phyloP scores from a whole-genome alignment of 768 basidiomycete genomes.

The Macrolepiota dolichaula region DNA sequence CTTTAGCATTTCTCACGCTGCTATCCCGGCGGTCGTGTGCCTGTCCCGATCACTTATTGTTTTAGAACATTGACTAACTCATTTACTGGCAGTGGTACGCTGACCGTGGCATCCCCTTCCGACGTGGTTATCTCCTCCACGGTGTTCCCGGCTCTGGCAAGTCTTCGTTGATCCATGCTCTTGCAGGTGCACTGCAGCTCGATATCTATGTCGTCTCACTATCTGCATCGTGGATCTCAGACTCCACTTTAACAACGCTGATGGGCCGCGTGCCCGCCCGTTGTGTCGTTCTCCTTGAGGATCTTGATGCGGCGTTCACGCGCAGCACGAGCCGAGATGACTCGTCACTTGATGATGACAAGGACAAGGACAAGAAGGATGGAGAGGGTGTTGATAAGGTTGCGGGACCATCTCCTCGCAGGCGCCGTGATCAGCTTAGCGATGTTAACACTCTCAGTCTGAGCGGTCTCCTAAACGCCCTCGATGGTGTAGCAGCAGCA shows the following conservation, averaged over 20 bases:
- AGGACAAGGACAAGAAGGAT: slow-evolving; percentile 30
- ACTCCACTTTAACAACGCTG: slow-evolving; percentile 78
- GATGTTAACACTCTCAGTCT: slow-evolving; percentile 81
- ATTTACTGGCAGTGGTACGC: slow-evolving; percentile 69
- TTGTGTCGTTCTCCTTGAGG: slow-evolving; percentile 86
- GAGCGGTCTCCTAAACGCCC: slow-evolving; percentile 78
- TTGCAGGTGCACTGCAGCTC: slow-evolving; percentile 85
- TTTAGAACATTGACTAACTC: not conserved
- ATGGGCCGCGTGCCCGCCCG: slow-evolving; percentile 86
- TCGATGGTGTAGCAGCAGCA: slow-evolving; percentile 84
- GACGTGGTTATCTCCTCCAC: slow-evolving; percentile 81
- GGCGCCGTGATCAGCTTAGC: slow-evolving; percentile 54
- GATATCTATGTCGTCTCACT: slow-evolving; percentile 91
- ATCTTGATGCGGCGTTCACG: slow-evolving; percentile 87
- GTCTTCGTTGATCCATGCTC: slow-evolving; percentile 80
- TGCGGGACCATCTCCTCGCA: slow-evolving; percentile 27
- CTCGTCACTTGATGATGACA: slow-evolving; percentile 43
- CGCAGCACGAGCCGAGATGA: slow-evolving; percentile 69
- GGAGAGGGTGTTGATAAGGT: slow-evolving; percentile 24
- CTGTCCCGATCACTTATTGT: not conserved
- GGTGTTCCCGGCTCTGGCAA: slow-evolving; percentile 87
- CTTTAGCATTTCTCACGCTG: slow-evolving; percentile 4
- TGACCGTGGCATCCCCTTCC: slow-evolving; percentile 90
- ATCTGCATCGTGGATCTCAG: slow-evolving; percentile 84
- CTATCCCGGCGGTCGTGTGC: not conserved